Evolutionary conservation across 2,329 filamentous ascomycete genomes (phyloP), one percentile per base, ranked within the genome.

Genomic region (Colletotrichum lindemuthianum): DNA sequence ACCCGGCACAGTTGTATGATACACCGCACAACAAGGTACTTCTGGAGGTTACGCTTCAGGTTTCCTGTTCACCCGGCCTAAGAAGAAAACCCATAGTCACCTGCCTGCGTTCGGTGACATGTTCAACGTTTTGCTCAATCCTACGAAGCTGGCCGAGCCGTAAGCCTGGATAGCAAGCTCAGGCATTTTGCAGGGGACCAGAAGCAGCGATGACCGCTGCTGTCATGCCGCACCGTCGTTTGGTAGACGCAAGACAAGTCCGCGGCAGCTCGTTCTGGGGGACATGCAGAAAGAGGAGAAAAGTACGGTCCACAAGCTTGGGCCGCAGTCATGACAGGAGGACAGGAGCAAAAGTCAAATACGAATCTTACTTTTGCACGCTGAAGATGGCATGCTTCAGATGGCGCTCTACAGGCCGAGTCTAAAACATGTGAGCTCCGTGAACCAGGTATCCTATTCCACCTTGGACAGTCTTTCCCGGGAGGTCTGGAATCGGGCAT

Each of bases 371-470:
- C 24, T 24, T 24, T 24, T 24, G 24, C 24, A 24, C 24, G 5
- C 4, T 24, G 24, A 24, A 24, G 24, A 24, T 24, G 24, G 44
- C 52, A 57, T 52, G 63, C 63, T 65, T 65, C 63, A 57, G 63
- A 65, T 61, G 58, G 57, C 63, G 52, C 63, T 33, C 37, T 61
- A 63, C 51, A 36, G 47, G 47, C 51, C 16, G 52, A 57, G 63
- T 43, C 33, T 63, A 61, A 65, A 61, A 49, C 40, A 65, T 57
- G 58, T 52, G 52, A 52, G 51, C 36, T 24, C 24, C 24, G 24
- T 24, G 24, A 52, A n/a, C 36, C 15, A 36, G 16, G 24, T 43
- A 41, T 37, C 41, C 44, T 13, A 63, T 63, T 63, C 45, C 47
- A 57, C 52, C 40, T 63, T 52, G 47, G 59, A 63, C 47, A 13